These are phyloP conservation scores for Vigna trinervia DNA, from an alignment of 306 rosid genomes.

Conservation along the genomic window DNA sequence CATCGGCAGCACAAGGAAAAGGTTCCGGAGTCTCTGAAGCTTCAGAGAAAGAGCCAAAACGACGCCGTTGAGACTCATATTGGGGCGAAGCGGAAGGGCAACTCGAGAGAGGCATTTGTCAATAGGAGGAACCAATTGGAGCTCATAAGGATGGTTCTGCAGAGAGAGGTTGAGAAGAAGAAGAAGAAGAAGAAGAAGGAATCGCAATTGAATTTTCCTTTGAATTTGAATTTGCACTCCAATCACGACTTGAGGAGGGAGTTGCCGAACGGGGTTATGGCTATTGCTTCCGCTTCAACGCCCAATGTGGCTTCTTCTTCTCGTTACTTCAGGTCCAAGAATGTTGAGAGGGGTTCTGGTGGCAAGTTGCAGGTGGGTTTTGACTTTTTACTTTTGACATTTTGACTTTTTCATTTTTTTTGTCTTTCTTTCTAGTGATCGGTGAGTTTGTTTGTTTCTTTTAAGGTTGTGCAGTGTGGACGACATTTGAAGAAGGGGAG, in stretches of 20 bases:
- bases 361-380: constrained; percentile 68
- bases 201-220: constrained; percentile 28
- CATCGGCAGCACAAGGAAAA: constrained; percentile 81
- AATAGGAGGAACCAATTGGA: constrained; percentile 73
- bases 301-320: constrained; percentile 68
- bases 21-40: constrained; percentile 89
- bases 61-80: constrained; percentile 55
- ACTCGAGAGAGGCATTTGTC: constrained; percentile 40
- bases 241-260: constrained; percentile 67
- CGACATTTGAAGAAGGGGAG: constrained; percentile 57
- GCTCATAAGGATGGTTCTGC: constrained; percentile 84
- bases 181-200: constrained; percentile 54
- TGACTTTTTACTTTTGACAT: constrained; percentile 30
- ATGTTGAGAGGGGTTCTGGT: constrained; percentile 67
- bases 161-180: constrained; percentile 79
- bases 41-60: constrained; percentile 61
- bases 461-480: constrained; percentile 62
- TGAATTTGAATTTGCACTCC: constrained; percentile 21
- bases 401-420: neutral
- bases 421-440: constrained; percentile 21
- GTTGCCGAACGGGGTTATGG: constrained; percentile 92
- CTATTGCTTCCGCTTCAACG: constrained; percentile 69
- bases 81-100: constrained; percentile 72
- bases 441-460: constrained; percentile 7
- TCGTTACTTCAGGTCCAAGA: constrained; percentile 89